These are phyloP conservation scores for Lavandula angustifolia DNA, from an alignment of 257 asterid genomes.

Conservation along the genomic window DNA sequence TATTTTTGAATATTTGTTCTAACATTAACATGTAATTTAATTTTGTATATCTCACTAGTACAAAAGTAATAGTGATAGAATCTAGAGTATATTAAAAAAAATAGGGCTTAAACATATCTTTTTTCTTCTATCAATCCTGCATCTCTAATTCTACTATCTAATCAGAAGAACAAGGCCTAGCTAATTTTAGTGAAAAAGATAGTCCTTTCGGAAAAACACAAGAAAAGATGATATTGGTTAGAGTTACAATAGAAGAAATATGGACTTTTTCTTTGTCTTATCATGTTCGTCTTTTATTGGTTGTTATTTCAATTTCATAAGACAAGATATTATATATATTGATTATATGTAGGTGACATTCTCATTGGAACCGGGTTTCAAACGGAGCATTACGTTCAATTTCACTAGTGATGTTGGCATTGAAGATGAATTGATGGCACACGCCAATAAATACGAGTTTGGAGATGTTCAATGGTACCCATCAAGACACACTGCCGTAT, in stretches of 20 bases:
- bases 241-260: too few species aligned
- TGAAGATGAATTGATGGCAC: constrained; percentile 57
- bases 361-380: constrained; percentile 63
- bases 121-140: too few species aligned
- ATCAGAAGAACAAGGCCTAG: too few species aligned
- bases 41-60: too few species aligned
- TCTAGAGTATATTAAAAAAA: too few species aligned
- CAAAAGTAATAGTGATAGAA: too few species aligned
- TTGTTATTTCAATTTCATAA: not conserved
- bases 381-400: constrained; percentile 63
- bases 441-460: constrained; percentile 65
- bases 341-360: constrained; percentile 60
- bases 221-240: too few species aligned
- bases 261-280: not conserved
- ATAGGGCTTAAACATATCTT: too few species aligned
- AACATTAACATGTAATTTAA: too few species aligned
- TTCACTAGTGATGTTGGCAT: constrained; percentile 57
- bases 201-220: too few species aligned
- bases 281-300: not conserved
- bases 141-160: too few species aligned
- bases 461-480: constrained; percentile 95
- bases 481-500: constrained; percentile 65
- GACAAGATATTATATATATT: not conserved
- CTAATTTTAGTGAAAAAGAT: too few species aligned
- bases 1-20: not conserved